These are phyloP conservation scores for Gonapodya prolifera DNA, from an alignment of 192 early-diverging fungal genomes.

Conservation along the genomic window DNA sequence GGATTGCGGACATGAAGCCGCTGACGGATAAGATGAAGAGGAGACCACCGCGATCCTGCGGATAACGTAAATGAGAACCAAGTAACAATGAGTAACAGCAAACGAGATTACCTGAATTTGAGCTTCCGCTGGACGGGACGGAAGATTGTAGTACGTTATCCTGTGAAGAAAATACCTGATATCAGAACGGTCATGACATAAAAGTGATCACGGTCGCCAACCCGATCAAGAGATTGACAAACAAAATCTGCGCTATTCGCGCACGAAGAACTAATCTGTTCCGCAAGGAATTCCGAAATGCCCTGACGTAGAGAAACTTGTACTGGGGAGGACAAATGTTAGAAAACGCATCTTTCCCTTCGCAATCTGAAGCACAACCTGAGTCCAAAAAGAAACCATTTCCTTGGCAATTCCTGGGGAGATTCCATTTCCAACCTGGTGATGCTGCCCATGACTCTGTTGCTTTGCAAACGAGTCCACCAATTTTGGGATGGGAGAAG, in stretches of 20 bases:
- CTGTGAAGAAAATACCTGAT: neutral
- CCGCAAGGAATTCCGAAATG: slow-evolving; percentile 26
- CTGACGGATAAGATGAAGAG: slow-evolving; percentile 35
- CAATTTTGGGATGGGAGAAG: neutral
- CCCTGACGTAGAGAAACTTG: slow-evolving; percentile 25
- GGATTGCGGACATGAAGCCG: slow-evolving; percentile 25
- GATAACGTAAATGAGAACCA: too few species aligned
- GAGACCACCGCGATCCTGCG: slow-evolving; percentile 38
- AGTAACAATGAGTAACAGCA: too few species aligned
- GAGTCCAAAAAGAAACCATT: neutral
- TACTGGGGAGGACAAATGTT: slow-evolving; percentile 23
- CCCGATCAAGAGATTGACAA: slow-evolving; percentile 39
- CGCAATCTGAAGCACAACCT: slow-evolving; percentile 5
- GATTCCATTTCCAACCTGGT: slow-evolving; percentile 6
- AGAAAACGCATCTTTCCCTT: too few species aligned
- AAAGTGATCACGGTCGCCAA: neutral
- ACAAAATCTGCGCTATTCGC: slow-evolving; percentile 24
- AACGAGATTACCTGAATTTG: too few species aligned
- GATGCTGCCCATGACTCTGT: slow-evolving; percentile 11
- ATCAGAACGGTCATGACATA: neutral
- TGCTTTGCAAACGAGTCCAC: neutral
- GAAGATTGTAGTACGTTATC: slow-evolving; percentile 15
- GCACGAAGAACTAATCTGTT: slow-evolving; percentile 34
- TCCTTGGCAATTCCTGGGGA: slow-evolving; percentile 6
- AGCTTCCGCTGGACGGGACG: slow-evolving; percentile 26